Base-by-base conservation (phyloP, 257 asterid genomes). In the Fraxinus anomala region DNA sequence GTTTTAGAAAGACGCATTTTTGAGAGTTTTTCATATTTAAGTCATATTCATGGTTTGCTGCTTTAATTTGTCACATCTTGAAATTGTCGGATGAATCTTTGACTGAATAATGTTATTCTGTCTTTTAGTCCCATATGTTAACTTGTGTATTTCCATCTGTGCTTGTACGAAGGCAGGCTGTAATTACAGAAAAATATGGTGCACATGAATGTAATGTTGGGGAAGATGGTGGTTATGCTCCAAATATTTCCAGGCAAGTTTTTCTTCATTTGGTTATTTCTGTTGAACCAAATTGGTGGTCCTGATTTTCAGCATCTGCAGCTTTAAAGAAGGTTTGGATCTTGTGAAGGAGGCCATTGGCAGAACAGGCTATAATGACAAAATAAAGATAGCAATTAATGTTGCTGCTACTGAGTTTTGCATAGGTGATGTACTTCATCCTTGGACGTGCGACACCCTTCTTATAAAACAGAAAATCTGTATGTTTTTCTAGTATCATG, bases 141-240 rank as follows among this genome's bases (percentile, higher is more conserved):
- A 71, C 67, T 37, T 66, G 10, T 21, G 71, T 63, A 59, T 77
- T 73, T 26, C 47, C 30, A 23, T 78, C 51, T 79, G 79, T 86
- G 76, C 81, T 70, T 72, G 80, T 80, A 68, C 26, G 67, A 70
- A 72, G 83, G 79, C 94, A 96, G 99, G 95, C 97, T 68, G 95
- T 96, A 77, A 92, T 96, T 81, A 75, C 91, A 40, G 98, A 96
- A 79, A 93, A 86, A 82, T 80, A 77, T 85, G 96, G 96, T 74
- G 76, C 81, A 40, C 90, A 84, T 85, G 99, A 95, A 79, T 96
- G 98, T 80, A 92, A 88, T 82, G 97, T 96, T 84, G 99, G 97
- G 72, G 98, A 93, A 82, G 98, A 96, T 77, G 99, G 99, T 73
- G 97, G 99, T 76, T 93, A 93, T 84, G 88, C 98, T 82, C 98